These are phyloP conservation scores for Ogataea henricii DNA, from an alignment of 805 yeast genomes.

Conservation along the genomic window DNA sequence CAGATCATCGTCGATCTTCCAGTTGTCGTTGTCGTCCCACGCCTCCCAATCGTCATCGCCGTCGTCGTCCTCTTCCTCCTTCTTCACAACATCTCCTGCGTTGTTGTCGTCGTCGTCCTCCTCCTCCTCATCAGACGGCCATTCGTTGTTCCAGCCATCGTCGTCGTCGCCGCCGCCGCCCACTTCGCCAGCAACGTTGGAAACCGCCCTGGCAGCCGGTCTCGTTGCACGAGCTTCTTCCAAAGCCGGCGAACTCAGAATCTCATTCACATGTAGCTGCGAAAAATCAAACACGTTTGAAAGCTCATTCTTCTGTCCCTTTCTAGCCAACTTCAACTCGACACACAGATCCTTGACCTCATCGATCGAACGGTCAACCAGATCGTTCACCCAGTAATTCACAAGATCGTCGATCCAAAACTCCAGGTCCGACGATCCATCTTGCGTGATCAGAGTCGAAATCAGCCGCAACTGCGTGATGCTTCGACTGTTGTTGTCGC, in stretches of 20 bases:
- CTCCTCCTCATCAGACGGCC: conserved; percentile 25
- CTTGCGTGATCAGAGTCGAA: conserved; percentile 30
- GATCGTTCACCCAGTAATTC: conserved; percentile 31
- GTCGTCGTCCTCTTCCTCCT: conserved; percentile 1
- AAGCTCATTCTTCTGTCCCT: not conserved
- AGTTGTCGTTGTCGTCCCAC: conserved; percentile 33
- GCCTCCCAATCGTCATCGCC: conserved; percentile 30
- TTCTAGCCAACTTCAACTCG: conserved; percentile 11
- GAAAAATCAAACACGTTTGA: conserved; percentile 8
- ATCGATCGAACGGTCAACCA: conserved; percentile 30
- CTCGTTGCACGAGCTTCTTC: not conserved
- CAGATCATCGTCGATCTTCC: conserved; percentile 29
- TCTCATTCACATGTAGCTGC: conserved; percentile 9
- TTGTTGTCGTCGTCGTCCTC: conserved; percentile 8
- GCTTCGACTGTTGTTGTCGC: not conserved
- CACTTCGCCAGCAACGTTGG: not conserved
- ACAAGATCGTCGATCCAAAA: conserved; percentile 37
- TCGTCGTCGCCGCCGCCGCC: conserved; percentile 2
- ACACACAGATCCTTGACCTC: conserved; percentile 26
- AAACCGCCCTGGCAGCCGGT: not conserved
- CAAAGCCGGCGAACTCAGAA: not conserved
- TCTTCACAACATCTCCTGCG: not conserved
- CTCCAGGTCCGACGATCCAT: conserved; percentile 34
- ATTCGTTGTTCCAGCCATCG: conserved; percentile 30
- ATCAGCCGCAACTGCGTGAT: conserved; percentile 20